Base-by-base conservation (phyloP, 2,329 filamentous ascomycete genomes). In the Coleophoma crateriformis region DNA sequence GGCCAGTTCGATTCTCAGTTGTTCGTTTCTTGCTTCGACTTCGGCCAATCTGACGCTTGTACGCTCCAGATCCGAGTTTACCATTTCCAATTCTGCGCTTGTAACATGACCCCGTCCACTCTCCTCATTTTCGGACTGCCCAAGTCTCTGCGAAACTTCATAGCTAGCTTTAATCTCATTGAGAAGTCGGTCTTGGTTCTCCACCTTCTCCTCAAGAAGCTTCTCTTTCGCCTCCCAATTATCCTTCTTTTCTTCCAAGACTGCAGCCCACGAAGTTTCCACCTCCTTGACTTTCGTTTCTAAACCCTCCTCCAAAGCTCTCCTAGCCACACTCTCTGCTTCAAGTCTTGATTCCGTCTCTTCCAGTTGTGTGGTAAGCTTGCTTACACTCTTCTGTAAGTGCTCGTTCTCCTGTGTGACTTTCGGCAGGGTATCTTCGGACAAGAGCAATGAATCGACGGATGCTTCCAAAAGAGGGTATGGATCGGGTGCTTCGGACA, bases 151-250 rank as follows among this genome's bases (percentile, higher is more conserved):
- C 42, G 89, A 94, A 48, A 99, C 94, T 68, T 99, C 94, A 64
- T 96, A 96, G 71, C 85, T 96, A 22, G 94, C 94, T 70, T 96
- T 97, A 64, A 97, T 83, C 67, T 99, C 95, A 63, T 88, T 96
- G 58, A 99, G 71, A 37, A 99, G 71, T 7, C 90, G 84, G 45
- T 99, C 94, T 65, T 99, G 92, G 60, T 87, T 95, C 67, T 96
- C 92, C 3, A 95, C 77, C 70, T 96, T 97, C 60, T 97, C 92
- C 63, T 96, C 90, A 52, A 96, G 70, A 27, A 81, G 84, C 71
- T 88, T 88, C 72, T 99, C 94, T 65, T 95, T 96, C 8, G 92
- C 85, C 48, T 87, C 84, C 94, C 94, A 99, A 64, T 99, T 99
- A 67, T 92, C 90, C 61, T 89, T 87, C 71, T 96, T 96, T 74